A percentile compares a stretch with the other conserved stretches of the same genome.
phyloP scores from a whole-genome alignment of 1,284 basidiomycete genomes.

The Apiotrichum siamense region DNA sequence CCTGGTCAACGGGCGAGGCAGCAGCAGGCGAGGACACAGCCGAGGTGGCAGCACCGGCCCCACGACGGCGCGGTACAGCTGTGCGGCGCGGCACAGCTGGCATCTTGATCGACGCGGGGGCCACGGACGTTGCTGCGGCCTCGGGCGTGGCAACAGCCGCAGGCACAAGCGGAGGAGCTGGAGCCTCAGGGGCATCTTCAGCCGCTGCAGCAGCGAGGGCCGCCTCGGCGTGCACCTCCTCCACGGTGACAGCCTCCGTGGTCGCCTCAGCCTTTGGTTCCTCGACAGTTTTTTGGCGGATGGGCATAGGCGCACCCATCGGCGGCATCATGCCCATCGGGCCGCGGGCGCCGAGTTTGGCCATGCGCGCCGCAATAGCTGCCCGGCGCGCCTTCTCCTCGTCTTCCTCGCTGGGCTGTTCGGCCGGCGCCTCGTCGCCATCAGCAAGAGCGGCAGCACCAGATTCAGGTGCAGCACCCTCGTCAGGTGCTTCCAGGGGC shows the following conservation, averaged over 20 bases:
- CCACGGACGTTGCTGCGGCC: neutral
- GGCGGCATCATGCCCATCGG: conserved; percentile 44
- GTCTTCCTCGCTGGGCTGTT: conserved; percentile 42
- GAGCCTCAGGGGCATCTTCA: neutral
- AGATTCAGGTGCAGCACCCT: too few species aligned
- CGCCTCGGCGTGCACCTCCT: neutral
- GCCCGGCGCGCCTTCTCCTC: conserved; percentile 47
- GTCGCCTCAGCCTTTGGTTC: neutral
- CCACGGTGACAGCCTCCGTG: neutral
- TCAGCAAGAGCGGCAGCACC: neutral
- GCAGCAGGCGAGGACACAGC: neutral
- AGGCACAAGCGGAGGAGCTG: neutral
- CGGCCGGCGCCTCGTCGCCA: neutral
- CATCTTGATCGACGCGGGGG: conserved; percentile 34
- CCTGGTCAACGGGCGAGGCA: neutral
- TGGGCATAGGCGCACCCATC: conserved; percentile 8
- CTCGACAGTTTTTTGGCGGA: conserved; percentile 19
- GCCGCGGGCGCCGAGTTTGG: conserved; percentile 48
- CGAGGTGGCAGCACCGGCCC: neutral
- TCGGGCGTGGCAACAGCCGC: neutral
- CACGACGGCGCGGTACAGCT: conserved; percentile 32
- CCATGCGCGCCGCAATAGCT: conserved; percentile 51
- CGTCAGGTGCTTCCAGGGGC: too few species aligned
- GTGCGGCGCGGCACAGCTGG: conserved; percentile 38
- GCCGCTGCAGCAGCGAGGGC: neutral